Percentiles rank a stretch among this genome's conserved stretches.
These are phyloP conservation scores for Heimioporus sp. DNA, from an alignment of 768 basidiomycete species.

Conservation along the genomic window DNA sequence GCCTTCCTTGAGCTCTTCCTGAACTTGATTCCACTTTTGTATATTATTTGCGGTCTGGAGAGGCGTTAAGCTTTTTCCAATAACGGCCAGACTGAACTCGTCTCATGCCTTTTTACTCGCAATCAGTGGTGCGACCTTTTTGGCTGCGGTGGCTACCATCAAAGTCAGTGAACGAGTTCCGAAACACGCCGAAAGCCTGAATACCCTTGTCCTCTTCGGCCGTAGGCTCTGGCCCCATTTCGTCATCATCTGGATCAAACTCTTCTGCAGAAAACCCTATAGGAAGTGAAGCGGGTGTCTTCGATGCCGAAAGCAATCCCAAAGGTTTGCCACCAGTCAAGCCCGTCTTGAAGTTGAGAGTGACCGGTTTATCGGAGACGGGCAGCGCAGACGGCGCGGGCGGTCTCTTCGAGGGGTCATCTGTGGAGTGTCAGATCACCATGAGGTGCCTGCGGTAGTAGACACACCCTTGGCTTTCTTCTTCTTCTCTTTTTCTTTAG, in stretches of 20 bases:
- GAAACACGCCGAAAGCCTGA: background rate
- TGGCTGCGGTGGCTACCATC: conserved; percentile 44
- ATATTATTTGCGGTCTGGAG: conserved; percentile 84
- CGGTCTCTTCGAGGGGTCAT: conserved; percentile 36
- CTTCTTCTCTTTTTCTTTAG: conserved; percentile 58
- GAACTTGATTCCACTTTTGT: conserved; percentile 95
- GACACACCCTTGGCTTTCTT: conserved; percentile 55
- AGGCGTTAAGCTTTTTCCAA: conserved; percentile 1
- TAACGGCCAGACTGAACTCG: background rate
- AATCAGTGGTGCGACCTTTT: conserved; percentile 79
- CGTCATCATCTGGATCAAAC: conserved; percentile 38
- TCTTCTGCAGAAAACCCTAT: conserved; percentile 74
- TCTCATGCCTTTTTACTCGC: conserved; percentile 76
- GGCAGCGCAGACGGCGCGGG: conserved; percentile 66
- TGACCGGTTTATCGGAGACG: conserved; percentile 78
- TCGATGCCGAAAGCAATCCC: conserved; percentile 24
- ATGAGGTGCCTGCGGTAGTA: background rate
- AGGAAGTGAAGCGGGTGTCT: conserved; percentile 39
- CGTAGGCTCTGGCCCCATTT: conserved; percentile 41
- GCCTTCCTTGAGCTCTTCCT: conserved; percentile 73
- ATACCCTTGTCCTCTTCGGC: conserved; percentile 47
- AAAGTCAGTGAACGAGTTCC: conserved; percentile 9
- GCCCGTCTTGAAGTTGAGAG: conserved; percentile 64
- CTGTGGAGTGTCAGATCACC: conserved; percentile 17
- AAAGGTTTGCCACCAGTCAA: conserved; percentile 16